Evolutionary conservation across 495 filamentous ascomycete species (phyloP).

Genomic region (Collariella sp.): DNA sequence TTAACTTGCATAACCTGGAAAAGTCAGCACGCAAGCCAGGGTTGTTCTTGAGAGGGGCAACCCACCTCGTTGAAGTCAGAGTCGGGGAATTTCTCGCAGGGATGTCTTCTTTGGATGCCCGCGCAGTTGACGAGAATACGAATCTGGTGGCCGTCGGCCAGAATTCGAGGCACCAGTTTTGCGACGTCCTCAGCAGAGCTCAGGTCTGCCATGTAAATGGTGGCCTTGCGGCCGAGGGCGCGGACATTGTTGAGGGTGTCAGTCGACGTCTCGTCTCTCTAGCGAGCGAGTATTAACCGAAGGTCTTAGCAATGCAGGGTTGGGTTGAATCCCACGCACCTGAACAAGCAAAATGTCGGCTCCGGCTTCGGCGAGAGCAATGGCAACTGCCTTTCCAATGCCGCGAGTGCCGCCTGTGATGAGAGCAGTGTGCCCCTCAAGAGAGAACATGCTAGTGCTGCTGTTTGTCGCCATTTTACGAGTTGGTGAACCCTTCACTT

Average conservation of each 20-base stretch:
- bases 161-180: slow-evolving; percentile 50
- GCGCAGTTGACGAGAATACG: slow-evolving; percentile 78
- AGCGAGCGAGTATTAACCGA: not conserved
- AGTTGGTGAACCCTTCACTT: not conserved
- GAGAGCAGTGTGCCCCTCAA: slow-evolving; percentile 65
- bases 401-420: slow-evolving; percentile 83
- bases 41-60: not conserved
- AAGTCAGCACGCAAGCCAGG: too few relatives aligned
- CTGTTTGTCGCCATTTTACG: slow-evolving; percentile 7
- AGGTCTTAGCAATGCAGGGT: slow-evolving; percentile 2
- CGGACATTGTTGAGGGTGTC: slow-evolving; percentile 54
- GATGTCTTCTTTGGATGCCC: slow-evolving; percentile 75
- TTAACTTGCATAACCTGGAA: slow-evolving; percentile 74
- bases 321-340: slow-evolving; percentile 23
- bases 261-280: slow-evolving; percentile 61
- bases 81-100: slow-evolving; percentile 68
- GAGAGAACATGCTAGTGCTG: slow-evolving; percentile 38
- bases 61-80: slow-evolving; percentile 70
- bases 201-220: slow-evolving; percentile 69
- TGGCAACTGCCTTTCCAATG: slow-evolving; percentile 75
- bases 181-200: slow-evolving; percentile 51
- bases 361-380: slow-evolving; percentile 75
- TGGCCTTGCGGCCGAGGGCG: slow-evolving; percentile 55
- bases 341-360: slow-evolving; percentile 72
- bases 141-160: slow-evolving; percentile 51